These are phyloP conservation scores for Boletus vinaceobasis DNA, from an alignment of 768 basidiomycete genomes.

Conservation along the genomic window DNA sequence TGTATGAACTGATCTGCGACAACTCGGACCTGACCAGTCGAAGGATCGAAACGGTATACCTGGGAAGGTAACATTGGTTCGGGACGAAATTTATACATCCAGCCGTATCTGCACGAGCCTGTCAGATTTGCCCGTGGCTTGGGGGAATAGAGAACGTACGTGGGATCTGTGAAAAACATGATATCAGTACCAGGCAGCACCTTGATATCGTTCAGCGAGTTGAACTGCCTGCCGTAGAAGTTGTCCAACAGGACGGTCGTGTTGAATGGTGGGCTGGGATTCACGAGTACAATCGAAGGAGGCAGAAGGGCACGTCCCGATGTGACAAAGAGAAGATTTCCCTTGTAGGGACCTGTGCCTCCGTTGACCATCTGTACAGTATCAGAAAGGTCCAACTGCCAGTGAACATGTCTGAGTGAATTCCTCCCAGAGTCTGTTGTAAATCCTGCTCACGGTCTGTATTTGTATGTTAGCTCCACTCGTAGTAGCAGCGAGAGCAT, in stretches of 20 bases:
- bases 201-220: conserved; percentile 78
- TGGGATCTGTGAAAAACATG: conserved; percentile 74
- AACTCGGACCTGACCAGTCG: conserved; percentile 59
- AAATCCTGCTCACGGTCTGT: conserved; percentile 29
- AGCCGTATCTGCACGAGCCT: conserved; percentile 51
- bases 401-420: conserved; percentile 1
- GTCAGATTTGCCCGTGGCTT: background rate
- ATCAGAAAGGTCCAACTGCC: conserved; percentile 55
- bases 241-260: conserved; percentile 72
- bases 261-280: conserved; percentile 63
- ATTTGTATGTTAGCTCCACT: conserved; percentile 49
- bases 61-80: conserved; percentile 65
- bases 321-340: conserved; percentile 56
- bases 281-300: conserved; percentile 61
- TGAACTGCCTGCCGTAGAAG: conserved; percentile 78
- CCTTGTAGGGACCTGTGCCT: conserved; percentile 60
- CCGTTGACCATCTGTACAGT: conserved; percentile 70
- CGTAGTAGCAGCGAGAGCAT: conserved; percentile 36
- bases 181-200: conserved; percentile 63
- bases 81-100: conserved; percentile 62
- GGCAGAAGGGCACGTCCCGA: conserved; percentile 64
- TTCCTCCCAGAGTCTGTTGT: background rate
- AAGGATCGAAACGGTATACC: conserved; percentile 71
- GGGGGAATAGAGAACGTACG: conserved; percentile 37
- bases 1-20: conserved; percentile 76